Evolutionary conservation across 495 filamentous ascomycete genomes (phyloP).

Genomic region (Hypoxylon subgilvum): DNA sequence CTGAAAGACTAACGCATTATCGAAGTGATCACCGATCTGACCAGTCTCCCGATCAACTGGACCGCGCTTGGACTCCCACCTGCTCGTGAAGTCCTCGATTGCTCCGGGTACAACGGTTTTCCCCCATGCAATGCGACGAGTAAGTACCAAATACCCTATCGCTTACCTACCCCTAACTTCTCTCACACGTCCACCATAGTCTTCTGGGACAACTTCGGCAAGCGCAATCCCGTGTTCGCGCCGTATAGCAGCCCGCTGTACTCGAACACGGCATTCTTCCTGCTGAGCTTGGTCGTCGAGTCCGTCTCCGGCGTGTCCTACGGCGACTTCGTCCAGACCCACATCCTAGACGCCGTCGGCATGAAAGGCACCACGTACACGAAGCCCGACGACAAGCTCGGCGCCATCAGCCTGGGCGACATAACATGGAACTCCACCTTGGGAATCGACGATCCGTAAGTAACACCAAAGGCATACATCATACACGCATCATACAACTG

Average conservation of each 20-base stretch:
- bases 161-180: not conserved
- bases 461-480: no score
- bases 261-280: constrained; percentile 45
- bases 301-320: constrained; percentile 34
- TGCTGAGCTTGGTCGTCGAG: constrained; percentile 45
- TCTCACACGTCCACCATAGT: constrained; percentile 5
- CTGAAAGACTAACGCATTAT: not conserved
- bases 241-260: constrained; percentile 43
- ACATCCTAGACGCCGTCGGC: constrained; percentile 45
- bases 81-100: constrained; percentile 22
- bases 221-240: constrained; percentile 38
- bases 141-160: not conserved
- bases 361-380: constrained; percentile 43
- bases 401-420: constrained; percentile 36
- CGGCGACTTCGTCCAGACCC: constrained; percentile 26
- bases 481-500: no score
- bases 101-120: constrained; percentile 31
- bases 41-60: constrained; percentile 24
- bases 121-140: constrained; percentile 24
- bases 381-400: constrained; percentile 40
- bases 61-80: constrained; percentile 35
- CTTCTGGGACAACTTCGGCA: constrained; percentile 40
- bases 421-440: constrained; percentile 28
- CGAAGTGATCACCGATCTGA: constrained; percentile 34
- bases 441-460: constrained; percentile 19